Percentiles rank a stretch among this genome's conserved stretches.
Conservation (phyloP, 306 rosid genomes). For the Psophocarpus tetragonolobus region DNA sequence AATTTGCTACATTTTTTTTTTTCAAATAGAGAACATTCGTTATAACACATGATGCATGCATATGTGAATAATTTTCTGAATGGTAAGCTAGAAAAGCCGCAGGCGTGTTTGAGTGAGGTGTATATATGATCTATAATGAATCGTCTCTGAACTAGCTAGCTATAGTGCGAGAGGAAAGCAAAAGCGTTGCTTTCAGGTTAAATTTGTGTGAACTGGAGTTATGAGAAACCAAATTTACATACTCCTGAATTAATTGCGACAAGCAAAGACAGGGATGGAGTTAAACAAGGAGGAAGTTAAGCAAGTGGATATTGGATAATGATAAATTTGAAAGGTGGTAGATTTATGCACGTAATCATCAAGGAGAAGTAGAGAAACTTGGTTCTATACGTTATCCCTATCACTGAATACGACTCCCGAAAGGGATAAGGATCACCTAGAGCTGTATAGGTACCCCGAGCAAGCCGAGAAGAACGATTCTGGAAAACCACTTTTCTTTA, state of each 20-base stretch:
- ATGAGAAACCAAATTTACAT: neutral
- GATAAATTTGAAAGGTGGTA: constrained; percentile 11
- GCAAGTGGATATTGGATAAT: neutral
- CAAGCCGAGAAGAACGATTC: neutral
- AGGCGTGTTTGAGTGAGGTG: neutral
- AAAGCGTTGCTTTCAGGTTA: neutral
- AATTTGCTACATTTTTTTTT: neutral
- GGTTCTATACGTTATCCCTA: neutral
- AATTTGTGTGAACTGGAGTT: neutral
- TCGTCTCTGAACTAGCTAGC: neutral
- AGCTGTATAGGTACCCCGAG: neutral
- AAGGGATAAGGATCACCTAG: neutral
- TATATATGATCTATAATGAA: neutral
- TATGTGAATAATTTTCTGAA: neutral
- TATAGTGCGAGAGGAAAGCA: neutral
- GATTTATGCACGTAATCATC: neutral
- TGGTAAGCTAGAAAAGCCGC: neutral
- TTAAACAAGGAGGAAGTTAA: neutral
- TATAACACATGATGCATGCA: neutral
- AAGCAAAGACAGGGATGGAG: constrained; percentile 4
- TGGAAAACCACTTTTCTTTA: neutral
- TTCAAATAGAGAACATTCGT: neutral
- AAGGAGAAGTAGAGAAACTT: constrained; percentile 9
- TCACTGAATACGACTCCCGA: neutral
- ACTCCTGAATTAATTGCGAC: neutral